Conservation (phyloP, 176 grass and related monocot genomes). For the Musa troglodytarum region DNA sequence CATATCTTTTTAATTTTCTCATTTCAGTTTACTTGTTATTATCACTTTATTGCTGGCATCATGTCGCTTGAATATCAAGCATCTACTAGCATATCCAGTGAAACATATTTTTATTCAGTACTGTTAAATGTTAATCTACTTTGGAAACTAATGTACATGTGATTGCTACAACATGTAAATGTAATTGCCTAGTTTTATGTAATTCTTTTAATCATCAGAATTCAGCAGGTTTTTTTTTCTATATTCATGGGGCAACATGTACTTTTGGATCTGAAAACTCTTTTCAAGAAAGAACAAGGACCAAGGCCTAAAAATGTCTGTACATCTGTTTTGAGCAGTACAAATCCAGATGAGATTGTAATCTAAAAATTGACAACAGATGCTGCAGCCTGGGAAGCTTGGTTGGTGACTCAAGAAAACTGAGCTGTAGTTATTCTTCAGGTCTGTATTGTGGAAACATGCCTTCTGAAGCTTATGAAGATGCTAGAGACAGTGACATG, state of each 20-base stretch:
- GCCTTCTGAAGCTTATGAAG: conserved; percentile 41
- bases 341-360: conserved; percentile 31
- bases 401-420: conserved; percentile 27
- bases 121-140: too few species aligned
- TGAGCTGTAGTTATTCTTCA: conserved; percentile 21
- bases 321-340: conserved; percentile 13
- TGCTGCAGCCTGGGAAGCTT: conserved; percentile 30
- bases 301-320: conserved; percentile 22
- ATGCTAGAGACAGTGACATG: conserved; percentile 21
- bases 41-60: too few species aligned
- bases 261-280: conserved; percentile 20
- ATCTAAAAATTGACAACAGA: conserved; percentile 29
- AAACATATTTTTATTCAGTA: too few species aligned
- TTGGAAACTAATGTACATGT: too few species aligned
- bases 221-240: not conserved
- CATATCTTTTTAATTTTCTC: too few species aligned
- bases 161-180: too few species aligned
- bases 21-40: too few species aligned
- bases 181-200: too few species aligned
- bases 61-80: too few species aligned
- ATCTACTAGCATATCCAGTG: too few species aligned
- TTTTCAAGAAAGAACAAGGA: conserved; percentile 12
- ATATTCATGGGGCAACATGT: conserved; percentile 48
- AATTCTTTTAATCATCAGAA: too few species aligned
- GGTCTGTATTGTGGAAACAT: conserved; percentile 80